phyloP scores from a whole-genome alignment of 441 rosid species.

The Jatropha multifida region DNA sequence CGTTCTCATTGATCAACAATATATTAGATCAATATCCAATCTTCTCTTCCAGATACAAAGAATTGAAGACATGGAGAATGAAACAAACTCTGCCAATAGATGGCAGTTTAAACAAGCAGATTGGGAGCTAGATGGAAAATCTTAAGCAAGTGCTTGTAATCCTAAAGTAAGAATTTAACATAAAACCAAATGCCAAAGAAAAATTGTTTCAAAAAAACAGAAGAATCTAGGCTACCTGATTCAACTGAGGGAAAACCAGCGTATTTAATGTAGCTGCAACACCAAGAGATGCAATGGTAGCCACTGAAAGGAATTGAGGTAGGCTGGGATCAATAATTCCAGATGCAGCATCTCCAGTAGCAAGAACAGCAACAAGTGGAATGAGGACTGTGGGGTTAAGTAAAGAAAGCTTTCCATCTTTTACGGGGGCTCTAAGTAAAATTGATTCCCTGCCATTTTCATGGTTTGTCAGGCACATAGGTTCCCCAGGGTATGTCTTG shows the following conservation, averaged over 20 bases:
- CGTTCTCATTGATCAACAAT: not conserved
- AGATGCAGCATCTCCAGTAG: slow-evolving; percentile 90
- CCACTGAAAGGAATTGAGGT: slow-evolving; percentile 81
- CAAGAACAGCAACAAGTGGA: slow-evolving; percentile 70
- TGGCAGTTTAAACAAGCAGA: not conserved
- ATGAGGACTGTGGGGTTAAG: slow-evolving; percentile 61
- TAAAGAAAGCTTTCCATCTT: slow-evolving; percentile 57
- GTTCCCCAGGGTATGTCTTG: slow-evolving; percentile 79
- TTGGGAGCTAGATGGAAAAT: not conserved
- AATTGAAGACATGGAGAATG: not conserved
- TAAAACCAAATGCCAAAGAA: not conserved
- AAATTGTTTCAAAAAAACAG: not conserved
- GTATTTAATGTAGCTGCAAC: slow-evolving; percentile 69
- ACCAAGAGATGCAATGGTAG: slow-evolving; percentile 68
- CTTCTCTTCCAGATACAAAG: not conserved
- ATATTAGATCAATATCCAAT: not conserved
- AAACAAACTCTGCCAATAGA: not conserved
- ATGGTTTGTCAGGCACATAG: slow-evolving; percentile 88
- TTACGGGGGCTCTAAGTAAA: slow-evolving; percentile 71
- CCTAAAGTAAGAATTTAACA: not conserved
- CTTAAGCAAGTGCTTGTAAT: slow-evolving; percentile 12
- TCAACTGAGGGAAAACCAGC: slow-evolving; percentile 62
- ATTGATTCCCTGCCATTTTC: slow-evolving; percentile 63
- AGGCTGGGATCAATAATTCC: slow-evolving; percentile 80
- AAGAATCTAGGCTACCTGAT: slow-evolving; percentile 44